phyloP scores from a whole-genome alignment of 2,329 filamentous ascomycete genomes.

The Fusarium xylarioides region DNA sequence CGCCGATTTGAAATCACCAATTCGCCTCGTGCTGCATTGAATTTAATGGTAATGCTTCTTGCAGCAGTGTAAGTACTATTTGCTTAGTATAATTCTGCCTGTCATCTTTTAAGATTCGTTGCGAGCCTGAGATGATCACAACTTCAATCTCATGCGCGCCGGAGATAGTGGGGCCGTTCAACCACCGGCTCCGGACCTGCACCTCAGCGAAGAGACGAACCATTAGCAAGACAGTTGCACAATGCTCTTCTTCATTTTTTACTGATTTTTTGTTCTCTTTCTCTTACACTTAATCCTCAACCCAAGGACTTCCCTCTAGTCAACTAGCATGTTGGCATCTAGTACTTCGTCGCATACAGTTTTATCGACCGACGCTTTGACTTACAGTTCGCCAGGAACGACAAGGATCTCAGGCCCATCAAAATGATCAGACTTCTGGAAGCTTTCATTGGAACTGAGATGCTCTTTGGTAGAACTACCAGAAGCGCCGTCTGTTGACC shows the following conservation, averaged over 20 bases:
- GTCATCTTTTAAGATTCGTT: neutral
- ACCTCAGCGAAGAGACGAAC: slow-evolving; percentile 3
- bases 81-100: fast-evolving
- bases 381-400: neutral
- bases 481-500: neutral
- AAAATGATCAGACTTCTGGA: neutral
- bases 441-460: neutral
- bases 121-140: neutral
- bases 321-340: neutral
- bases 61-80: fast-evolving
- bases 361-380: neutral
- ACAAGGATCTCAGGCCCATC: neutral
- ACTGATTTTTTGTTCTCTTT: neutral
- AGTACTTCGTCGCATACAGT: neutral
- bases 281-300: too few species aligned
- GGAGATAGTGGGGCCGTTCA: slow-evolving; percentile 21
- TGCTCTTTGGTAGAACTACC: neutral
- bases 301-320: fast-evolving
- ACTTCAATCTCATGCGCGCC: slow-evolving; percentile 3
- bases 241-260: neutral
- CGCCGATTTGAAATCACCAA: slow-evolving; percentile 7
- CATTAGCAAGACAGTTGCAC: neutral
- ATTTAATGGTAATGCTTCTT: fast-evolving
- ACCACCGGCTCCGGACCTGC: slow-evolving; percentile 7
- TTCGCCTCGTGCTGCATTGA: too few species aligned